A percentile compares a stretch with the other conserved stretches of the same genome.
Evolutionary conservation across 495 filamentous ascomycete genomes (phyloP).

Genomic region (Aspergillus avenaceus): DNA sequence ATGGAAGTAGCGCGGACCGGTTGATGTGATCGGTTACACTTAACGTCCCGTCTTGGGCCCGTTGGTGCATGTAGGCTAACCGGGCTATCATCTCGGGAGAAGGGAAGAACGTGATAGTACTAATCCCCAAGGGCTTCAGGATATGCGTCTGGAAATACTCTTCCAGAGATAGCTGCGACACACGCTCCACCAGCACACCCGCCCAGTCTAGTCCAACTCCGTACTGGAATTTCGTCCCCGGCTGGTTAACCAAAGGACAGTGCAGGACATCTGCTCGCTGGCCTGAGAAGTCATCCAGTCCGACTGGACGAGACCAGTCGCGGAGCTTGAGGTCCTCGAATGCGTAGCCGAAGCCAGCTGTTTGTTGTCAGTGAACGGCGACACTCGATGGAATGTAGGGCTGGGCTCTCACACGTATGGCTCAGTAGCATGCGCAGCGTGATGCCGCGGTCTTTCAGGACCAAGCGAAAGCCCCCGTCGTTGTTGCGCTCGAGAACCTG

Average conservation of each 20-base stretch:
- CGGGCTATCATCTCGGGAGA: slow-evolving; percentile 42
- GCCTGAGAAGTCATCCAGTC: slow-evolving; percentile 53
- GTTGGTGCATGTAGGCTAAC: slow-evolving; percentile 48
- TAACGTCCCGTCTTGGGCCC: slow-evolving; percentile 34
- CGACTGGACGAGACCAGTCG: slow-evolving; percentile 40
- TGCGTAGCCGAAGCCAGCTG: slow-evolving; percentile 47
- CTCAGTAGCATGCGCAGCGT: slow-evolving; percentile 59
- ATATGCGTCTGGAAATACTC: slow-evolving; percentile 54
- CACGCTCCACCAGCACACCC: slow-evolving; percentile 51
- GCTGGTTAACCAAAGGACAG: slow-evolving; percentile 51
- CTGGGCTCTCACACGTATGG: slow-evolving; percentile 51
- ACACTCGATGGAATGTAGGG: too few species aligned
- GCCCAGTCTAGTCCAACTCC: slow-evolving; percentile 60
- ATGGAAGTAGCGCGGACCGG: slow-evolving; percentile 36
- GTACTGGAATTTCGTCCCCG: slow-evolving; percentile 55
- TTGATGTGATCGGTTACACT: slow-evolving; percentile 42
- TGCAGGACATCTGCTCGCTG: slow-evolving; percentile 32
- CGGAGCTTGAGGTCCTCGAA: slow-evolving; percentile 52
- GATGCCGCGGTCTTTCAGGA: slow-evolving; percentile 50
- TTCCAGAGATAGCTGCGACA: slow-evolving; percentile 45
- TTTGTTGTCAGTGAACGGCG: not conserved
- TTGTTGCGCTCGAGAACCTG: slow-evolving; percentile 36
- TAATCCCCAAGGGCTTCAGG: slow-evolving; percentile 52
- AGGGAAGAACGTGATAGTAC: slow-evolving; percentile 53
- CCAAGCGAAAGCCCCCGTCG: slow-evolving; percentile 34